Base-by-base conservation (phyloP, 169 alveolate genomes). In the Plasmodium coatneyi region DNA sequence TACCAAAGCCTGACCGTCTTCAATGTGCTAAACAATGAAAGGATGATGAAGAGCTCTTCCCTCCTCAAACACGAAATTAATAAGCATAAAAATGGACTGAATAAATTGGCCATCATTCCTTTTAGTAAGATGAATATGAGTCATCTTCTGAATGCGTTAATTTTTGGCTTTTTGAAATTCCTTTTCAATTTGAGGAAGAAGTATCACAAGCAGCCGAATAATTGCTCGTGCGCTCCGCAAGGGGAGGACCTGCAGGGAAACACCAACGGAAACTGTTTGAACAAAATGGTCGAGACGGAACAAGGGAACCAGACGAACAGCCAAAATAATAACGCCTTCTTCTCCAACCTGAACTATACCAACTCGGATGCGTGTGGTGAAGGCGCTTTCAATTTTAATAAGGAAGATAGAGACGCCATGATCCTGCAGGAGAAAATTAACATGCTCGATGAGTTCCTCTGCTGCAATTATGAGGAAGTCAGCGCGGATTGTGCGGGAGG, bases 151-250 rank as follows among this genome's bases (percentile, higher is more conserved):
- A 56, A 80, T 66, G 94, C 91, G 1, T 30, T 89, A 12, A 89
- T 89, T n/a, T 80, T 80, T 89, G 81, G 94, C 0, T 89, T 89
- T 56, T 9, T 89, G 52, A 89, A 89, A 80, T 89, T 89, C 66
- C 82, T 89, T 36, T 89, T 89, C 22, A 80, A 78, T 89, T 86
- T 86, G 43, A 86, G 93, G 28, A 86, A 54, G 76, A 86, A 86
- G 9, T 86, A 86, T 86, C 79, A 86, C 46, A 86, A 49, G 16
- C 84, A 74, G 70, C 52, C 84, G 0, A 86, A 86, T 19, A 70
- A 52, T 54, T 86, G 93, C 46, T 49, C 79, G n/a, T 86, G 93
- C 10, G 52, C 16, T 10, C 71, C 78, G 2, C 25, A 41, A 5
- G 52, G 32, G 14, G 28, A 54, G 3, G 81, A 46, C 0, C 0